Evolutionary conservation across 1,139 yeast genomes (phyloP).

Genomic region (Petasospora fabianii): DNA sequence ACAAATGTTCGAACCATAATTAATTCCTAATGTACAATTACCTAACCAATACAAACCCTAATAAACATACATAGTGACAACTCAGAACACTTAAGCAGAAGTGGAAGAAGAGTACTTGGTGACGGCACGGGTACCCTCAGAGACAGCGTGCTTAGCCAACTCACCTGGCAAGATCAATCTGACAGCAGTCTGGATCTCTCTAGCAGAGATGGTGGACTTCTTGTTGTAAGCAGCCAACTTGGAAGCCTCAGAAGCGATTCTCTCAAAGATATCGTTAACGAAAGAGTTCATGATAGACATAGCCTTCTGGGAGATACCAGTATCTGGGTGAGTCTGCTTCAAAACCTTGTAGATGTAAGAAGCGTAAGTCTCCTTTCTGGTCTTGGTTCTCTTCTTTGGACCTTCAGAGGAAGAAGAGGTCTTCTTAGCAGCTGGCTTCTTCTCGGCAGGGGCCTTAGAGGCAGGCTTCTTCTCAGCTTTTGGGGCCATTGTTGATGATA

Average conservation of each 20-base stretch:
- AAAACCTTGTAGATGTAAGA: constrained; percentile 98
- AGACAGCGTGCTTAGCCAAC: constrained; percentile 98
- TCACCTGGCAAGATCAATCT: constrained; percentile 99
- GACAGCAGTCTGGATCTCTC: constrained; percentile 99
- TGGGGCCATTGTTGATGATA: constrained; percentile 72
- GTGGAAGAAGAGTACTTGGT: constrained; percentile 96
- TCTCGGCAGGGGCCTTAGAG: constrained; percentile 98
- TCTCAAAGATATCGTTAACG: constrained; percentile 94
- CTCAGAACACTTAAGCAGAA: constrained; percentile 33
- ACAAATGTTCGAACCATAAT: constrained; percentile 22
- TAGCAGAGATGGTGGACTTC: constrained; percentile 97
- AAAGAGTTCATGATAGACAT: constrained; percentile 99
- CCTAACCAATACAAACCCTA: constrained; percentile 28
- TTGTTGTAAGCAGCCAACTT: constrained; percentile 99
- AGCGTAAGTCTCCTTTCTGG: constrained; percentile 99
- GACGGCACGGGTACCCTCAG: constrained; percentile 99
- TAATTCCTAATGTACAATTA: constrained; percentile 30
- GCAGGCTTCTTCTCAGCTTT: constrained; percentile 99
- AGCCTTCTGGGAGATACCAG: constrained; percentile 99
- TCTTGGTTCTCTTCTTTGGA: constrained; percentile 92
- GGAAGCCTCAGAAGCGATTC: constrained; percentile 97
- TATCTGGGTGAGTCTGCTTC: constrained; percentile 99
- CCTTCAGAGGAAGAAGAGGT: constrained; percentile 72
- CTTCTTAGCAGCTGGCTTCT: constrained; percentile 84
- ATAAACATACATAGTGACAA: constrained; percentile 20